Base-by-base conservation (phyloP, 2,329 filamentous ascomycete species). In the Ceratocystis colombiana region DNA sequence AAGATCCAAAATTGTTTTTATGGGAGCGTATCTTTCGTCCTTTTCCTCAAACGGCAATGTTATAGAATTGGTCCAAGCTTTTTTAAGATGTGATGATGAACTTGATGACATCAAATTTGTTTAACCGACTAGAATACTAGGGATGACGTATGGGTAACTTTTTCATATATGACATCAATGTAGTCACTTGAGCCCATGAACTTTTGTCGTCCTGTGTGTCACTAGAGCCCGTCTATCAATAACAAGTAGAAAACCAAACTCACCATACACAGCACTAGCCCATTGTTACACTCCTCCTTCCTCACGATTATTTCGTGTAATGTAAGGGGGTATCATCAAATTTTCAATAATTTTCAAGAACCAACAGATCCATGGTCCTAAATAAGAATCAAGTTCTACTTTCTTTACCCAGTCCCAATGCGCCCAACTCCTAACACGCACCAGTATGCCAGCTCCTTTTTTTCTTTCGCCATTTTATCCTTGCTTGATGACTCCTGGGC, bases 391-490 rank as follows among this genome's bases (percentile, higher is more conserved):
- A 48, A 28, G 4, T 17, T 5, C 20, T 20, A 68, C 65, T 64
- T 65, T 69, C 10, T 37, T 70, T 74, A 66, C 79, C 76, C 73
- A 80, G 55, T 79, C 70, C 78, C 83, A 72, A 97, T 94, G 72
- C 86, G 86, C 8, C 94, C 94, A 67, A 95, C 83, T 2, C 93
- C 93, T 45, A 97, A 79, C 22, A 96, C 91, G 77, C 89, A 91
- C 94, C 94, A 99, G 76, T 96, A 97, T 66, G 91, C 91, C 75
- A 97, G 77, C 74, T 97, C 94, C 72, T 88, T 84, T 78, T 86
- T 93, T 76, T 93, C 89, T 74, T 82, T 87, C 61, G 79, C 83
- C 57, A 83, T 84, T 74, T 81, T 86, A 70, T 82, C 83, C 73
- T 75, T 80, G 45, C 76, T 75, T 1, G 76, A 72, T 7, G 85